Evolutionary conservation across 331 rosid genomes (phyloP).

Genomic region (Malus hybrid): DNA sequence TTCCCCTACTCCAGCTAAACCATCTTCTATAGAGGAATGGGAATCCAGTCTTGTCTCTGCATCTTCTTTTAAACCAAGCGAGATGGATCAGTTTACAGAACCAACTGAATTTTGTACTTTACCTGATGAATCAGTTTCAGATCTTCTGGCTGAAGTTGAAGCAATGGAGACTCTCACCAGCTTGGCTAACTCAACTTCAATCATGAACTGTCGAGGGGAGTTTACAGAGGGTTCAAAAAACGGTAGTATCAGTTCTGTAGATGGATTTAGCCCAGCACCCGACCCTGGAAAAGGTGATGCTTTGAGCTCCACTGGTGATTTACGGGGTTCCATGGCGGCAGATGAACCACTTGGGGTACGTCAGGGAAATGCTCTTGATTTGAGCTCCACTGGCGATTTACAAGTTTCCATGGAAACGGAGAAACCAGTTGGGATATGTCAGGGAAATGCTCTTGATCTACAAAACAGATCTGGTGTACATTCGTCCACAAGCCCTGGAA

Average conservation of each 20-base stretch:
- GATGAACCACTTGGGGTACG: slow-evolving; percentile 33
- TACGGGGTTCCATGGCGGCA: slow-evolving; percentile 38
- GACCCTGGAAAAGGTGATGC: slow-evolving; percentile 80
- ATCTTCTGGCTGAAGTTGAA: slow-evolving; percentile 95
- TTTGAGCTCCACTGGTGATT: slow-evolving; percentile 66
- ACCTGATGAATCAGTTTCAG: slow-evolving; percentile 82
- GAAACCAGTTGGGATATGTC: slow-evolving; percentile 26
- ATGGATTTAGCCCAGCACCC: slow-evolving; percentile 58
- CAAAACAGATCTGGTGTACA: slow-evolving; percentile 37
- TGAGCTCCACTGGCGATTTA: slow-evolving; percentile 66
- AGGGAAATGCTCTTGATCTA: slow-evolving; percentile 37
- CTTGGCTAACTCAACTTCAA: slow-evolving; percentile 71
- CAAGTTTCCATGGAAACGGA: slow-evolving; percentile 45
- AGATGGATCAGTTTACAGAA: slow-evolving; percentile 28
- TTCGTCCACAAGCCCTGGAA: slow-evolving; percentile 45
- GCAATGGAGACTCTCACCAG: slow-evolving; percentile 88
- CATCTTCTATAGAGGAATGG: slow-evolving; percentile 43
- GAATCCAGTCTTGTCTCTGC: slow-evolving; percentile 46
- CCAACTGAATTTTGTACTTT: slow-evolving; percentile 62
- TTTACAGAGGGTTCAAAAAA: slow-evolving; percentile 61
- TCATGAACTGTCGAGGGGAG: slow-evolving; percentile 52
- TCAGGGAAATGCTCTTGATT: slow-evolving; percentile 35
- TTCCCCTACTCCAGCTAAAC: slow-evolving; percentile 17
- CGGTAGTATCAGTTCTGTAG: slow-evolving; percentile 56
- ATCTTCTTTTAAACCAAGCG: slow-evolving; percentile 41